These are phyloP conservation scores for Elsinoe perseae DNA, from an alignment of 2,329 filamentous ascomycete genomes.

Conservation along the genomic window DNA sequence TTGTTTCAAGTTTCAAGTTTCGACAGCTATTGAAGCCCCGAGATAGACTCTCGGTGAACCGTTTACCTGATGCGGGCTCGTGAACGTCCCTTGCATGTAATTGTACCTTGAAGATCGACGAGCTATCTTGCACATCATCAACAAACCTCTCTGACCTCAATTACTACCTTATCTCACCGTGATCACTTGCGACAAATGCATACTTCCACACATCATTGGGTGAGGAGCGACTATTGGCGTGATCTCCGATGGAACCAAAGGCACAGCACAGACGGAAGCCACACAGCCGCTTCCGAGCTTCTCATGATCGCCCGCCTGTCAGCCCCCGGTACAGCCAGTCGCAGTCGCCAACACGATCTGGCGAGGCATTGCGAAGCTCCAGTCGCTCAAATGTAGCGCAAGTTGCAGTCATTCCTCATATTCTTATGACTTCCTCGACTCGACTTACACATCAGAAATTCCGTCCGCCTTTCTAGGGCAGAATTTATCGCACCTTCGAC, in stretches of 20 bases:
- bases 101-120: constrained; percentile 2
- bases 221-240: constrained; percentile 6
- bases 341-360: constrained; percentile 6
- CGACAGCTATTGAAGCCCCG: not conserved
- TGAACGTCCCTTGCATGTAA: constrained; percentile 4
- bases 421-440: not conserved
- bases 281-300: constrained; percentile 14
- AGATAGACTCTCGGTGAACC: constrained; percentile 5
- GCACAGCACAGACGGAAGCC: constrained; percentile 14
- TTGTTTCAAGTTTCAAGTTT: not conserved
- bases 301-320: constrained; percentile 10
- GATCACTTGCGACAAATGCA: not conserved
- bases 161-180: not conserved
- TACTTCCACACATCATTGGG: not conserved
- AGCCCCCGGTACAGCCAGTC: constrained; percentile 12
- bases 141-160: not conserved
- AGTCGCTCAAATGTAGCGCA: constrained; percentile 2
- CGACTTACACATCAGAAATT: not conserved
- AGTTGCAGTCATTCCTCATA: not conserved
- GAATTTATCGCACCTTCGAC: not conserved
- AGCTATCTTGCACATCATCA: not conserved
- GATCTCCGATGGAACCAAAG: constrained; percentile 13
- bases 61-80: not conserved
- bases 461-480: not conserved
- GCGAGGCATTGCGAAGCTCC: not conserved